Conservation (phyloP, 768 basidiomycete species). For the Piloderma croceum region DNA sequence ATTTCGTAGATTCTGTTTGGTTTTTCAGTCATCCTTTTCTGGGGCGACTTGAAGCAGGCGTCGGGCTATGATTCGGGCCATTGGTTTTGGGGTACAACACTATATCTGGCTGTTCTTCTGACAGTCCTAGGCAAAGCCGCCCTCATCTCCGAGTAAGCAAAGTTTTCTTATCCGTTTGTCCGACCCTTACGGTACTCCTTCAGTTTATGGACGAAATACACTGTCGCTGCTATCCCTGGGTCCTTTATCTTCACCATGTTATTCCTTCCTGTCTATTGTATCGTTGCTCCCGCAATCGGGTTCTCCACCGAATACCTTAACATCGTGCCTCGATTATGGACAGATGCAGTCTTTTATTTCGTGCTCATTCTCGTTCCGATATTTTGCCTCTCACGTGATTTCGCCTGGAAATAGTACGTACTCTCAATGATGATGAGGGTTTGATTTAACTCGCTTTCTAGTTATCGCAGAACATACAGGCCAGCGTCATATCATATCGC, state of each 20-base stretch:
- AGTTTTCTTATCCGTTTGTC: neutral
- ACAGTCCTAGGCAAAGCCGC: conserved; percentile 98
- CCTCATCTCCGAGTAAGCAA: conserved; percentile 84
- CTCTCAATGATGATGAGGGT: neutral
- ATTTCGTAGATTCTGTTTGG: conserved; percentile 68
- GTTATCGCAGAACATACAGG: conserved; percentile 80
- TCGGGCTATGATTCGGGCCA: conserved; percentile 84
- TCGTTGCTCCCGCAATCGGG: conserved; percentile 77
- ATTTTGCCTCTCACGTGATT: conserved; percentile 81
- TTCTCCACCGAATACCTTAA: conserved; percentile 90
- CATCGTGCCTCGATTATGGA: conserved; percentile 88
- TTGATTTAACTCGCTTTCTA: conserved; percentile 1
- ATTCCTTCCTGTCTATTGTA: conserved; percentile 86
- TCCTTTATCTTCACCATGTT: conserved; percentile 97
- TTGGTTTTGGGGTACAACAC: conserved; percentile 97
- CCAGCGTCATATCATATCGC: conserved; percentile 97
- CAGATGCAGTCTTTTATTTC: conserved; percentile 84
- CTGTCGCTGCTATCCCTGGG: conserved; percentile 95
- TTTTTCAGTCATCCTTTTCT: conserved; percentile 86
- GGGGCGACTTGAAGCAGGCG: conserved; percentile 82
- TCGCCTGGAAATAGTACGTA: conserved; percentile 95
- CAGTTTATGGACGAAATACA: conserved; percentile 99
- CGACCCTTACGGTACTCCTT: conserved; percentile 6
- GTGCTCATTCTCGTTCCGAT: conserved; percentile 78
- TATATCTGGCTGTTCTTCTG: conserved; percentile 90